Evolutionary conservation across 1,139 yeast species (phyloP), one percentile per base, ranked within the genome.

Genomic region (Pichia sp.): DNA sequence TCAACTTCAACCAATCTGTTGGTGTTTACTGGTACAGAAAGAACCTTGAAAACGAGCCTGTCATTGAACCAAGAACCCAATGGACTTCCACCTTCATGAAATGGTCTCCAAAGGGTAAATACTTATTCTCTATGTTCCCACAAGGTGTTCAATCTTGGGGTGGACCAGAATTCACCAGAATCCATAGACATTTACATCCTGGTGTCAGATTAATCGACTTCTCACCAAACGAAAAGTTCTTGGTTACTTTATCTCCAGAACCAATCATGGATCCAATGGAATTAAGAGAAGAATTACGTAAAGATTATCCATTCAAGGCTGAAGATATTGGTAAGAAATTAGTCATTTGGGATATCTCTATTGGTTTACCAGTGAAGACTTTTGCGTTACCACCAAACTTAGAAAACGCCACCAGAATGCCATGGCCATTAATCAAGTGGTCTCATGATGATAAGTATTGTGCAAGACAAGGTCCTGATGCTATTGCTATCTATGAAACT

Each of bases 351-450:
- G 94, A 91, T 61, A 75, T 91, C 60, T 74, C 78, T 52, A 83
- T 96, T 35, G 93, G 94, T 54, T 76, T 87, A 56, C 89, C 94
- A 43, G 81, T 83, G 54, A 82, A 96, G 68, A 87, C 97, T 19
- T 93, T 94, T 77, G 94, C 96, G 36, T 75, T 89, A 61, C 89
- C 95, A 51, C 91, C 94, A 56, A 77, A 80, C 62, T 73, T 83
- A 61, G 86, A 80, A 62, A 77, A 79, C 45, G 80, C 78, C 61
- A 77, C 79, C 65, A 85, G 83, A 64, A 81, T 89, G 82, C 83
- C 86, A 56, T 93, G 99, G 99, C 99, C 99, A 43, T 80, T 93
- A 65, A 85, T 94, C 66, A 91, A 90, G 70, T 94, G 99, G 98
- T 89, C 98, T 40, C 77, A 75, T 60, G 95, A 94, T 70, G 96